Base-by-base conservation (phyloP, 2,329 filamentous ascomycete genomes). In the Monosporascus sp. region DNA sequence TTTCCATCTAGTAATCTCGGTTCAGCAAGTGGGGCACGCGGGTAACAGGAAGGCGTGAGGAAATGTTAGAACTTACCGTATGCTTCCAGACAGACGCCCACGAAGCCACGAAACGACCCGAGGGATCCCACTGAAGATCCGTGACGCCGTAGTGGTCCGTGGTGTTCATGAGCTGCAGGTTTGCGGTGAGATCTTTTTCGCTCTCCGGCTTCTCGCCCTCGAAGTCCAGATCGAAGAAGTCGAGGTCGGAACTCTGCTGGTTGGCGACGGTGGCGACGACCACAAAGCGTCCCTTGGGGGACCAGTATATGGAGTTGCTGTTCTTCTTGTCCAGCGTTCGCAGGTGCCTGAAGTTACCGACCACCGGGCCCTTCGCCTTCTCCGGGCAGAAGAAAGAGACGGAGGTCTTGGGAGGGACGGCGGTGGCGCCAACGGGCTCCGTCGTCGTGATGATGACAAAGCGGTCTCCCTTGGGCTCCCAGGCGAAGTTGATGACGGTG, bases 291-390 rank as follows among this genome's bases (percentile, higher is more conserved):
- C 94, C 94, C 72, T 87, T 90, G 24, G 94, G 94, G 20, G 91
- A 96, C 94, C 94, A 99, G 84, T 97, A 97, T 68, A 99, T 99
- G 61, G 90, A 92, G 69, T 99, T 99, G 83, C 89, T 96, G 76
- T 95, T 97, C 85, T 97, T 97, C 85, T 97, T 97, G 66, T 99
- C 94, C 52, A 96, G 80, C 8, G 92, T 97, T 59, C 91, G 86
- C 62, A 97, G 86, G 70, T 95, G 90, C 79, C 93, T 95, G 83
- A 97, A 99, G 80, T 96, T 97, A 59, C 94, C 94, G 36, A 90
- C 80, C 24, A 82, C 80, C 50, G 83, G 70, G 27, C 82, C 90
- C 83, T 97, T 99, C 66, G 84, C 77, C 80, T 96, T 97, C 73
- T 99, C 94, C 0, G 94, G 92, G 64, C 90, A 93, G 80, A 96